phyloP scores from a whole-genome alignment of 306 rosid species.

The Trifolium fragiferum region DNA sequence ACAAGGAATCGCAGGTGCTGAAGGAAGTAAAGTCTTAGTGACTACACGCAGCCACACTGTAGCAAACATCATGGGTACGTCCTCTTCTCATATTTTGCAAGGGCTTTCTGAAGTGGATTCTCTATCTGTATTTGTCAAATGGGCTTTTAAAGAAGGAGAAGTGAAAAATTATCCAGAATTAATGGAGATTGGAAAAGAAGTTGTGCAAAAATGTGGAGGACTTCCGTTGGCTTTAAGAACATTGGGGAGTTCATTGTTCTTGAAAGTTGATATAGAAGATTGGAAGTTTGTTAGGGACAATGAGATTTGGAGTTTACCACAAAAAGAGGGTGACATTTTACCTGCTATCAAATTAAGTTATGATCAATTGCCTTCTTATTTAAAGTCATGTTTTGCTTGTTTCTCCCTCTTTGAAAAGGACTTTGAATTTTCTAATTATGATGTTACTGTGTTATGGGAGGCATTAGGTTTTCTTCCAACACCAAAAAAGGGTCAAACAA shows the following conservation, averaged over 20 bases:
- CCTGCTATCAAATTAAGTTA: conserved; percentile 48
- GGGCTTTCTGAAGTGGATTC: not conserved
- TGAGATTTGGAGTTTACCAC: conserved; percentile 48
- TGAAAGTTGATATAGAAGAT: not conserved
- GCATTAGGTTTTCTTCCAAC: too few species aligned
- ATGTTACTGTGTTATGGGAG: conserved; percentile 26
- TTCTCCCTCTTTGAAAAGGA: conserved; percentile 37
- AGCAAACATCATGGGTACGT: too few species aligned
- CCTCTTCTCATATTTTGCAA: not conserved
- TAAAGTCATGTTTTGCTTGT: conserved; percentile 46
- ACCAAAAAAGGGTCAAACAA: too few species aligned
- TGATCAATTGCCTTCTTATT: conserved; percentile 43
- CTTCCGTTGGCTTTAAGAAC: conserved; percentile 46
- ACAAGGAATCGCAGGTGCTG: not conserved
- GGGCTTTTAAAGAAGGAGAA: conserved; percentile 45
- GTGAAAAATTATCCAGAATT: conserved; percentile 28
- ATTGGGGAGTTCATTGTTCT: not conserved
- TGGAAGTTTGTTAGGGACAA: conserved; percentile 27
- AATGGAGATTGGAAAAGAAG: conserved; percentile 23
- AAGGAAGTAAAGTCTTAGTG: conserved; percentile 36
- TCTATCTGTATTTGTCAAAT: conserved; percentile 33
- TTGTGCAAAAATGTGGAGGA: conserved; percentile 45
- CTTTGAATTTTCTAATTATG: not conserved
- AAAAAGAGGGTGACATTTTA: conserved; percentile 25
- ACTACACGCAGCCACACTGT: conserved; percentile 15